phyloP scores from a whole-genome alignment of 1,284 basidiomycete genomes.

The Papiliotrema flavescens region DNA sequence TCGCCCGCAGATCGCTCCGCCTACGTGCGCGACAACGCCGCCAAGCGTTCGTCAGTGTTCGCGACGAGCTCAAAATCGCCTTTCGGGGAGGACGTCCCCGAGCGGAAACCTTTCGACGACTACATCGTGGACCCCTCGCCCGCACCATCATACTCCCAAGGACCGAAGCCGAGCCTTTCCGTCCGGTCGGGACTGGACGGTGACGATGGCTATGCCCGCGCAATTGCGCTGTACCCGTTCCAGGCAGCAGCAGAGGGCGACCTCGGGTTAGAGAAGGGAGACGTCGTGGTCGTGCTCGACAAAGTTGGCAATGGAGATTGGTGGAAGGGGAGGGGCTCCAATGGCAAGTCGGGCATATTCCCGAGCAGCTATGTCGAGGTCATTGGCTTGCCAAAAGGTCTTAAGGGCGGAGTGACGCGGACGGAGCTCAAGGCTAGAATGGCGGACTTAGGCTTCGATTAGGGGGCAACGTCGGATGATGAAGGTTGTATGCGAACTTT shows the following conservation, averaged over 20 bases:
- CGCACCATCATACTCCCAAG: not conserved
- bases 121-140: slow-evolving; percentile 8
- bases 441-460: slow-evolving; percentile 7
- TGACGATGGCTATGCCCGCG: slow-evolving; percentile 56
- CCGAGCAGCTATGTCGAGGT: slow-evolving; percentile 59
- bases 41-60: slow-evolving; percentile 1
- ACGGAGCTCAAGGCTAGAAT: slow-evolving; percentile 30
- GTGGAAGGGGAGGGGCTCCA: slow-evolving; percentile 46
- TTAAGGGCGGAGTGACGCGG: slow-evolving; percentile 29
- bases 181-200: slow-evolving; percentile 22
- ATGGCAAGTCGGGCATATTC: slow-evolving; percentile 55
- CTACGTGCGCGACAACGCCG: not conserved
- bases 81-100: slow-evolving; percentile 11
- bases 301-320: slow-evolving; percentile 63
- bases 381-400: slow-evolving; percentile 36
- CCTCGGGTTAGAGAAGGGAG: slow-evolving; percentile 76
- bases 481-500: not conserved
- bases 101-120: slow-evolving; percentile 17
- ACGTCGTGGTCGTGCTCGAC: slow-evolving; percentile 70
- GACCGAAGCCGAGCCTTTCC: slow-evolving; percentile 13
- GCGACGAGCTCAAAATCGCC: slow-evolving; percentile 1
- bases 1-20: not conserved
- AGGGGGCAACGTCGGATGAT: not conserved
- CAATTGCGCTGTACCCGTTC: slow-evolving; percentile 76
- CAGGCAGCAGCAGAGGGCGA: slow-evolving; percentile 72